Conservation (phyloP, 139 green algal species). For the Trebouxia sp. region DNA sequence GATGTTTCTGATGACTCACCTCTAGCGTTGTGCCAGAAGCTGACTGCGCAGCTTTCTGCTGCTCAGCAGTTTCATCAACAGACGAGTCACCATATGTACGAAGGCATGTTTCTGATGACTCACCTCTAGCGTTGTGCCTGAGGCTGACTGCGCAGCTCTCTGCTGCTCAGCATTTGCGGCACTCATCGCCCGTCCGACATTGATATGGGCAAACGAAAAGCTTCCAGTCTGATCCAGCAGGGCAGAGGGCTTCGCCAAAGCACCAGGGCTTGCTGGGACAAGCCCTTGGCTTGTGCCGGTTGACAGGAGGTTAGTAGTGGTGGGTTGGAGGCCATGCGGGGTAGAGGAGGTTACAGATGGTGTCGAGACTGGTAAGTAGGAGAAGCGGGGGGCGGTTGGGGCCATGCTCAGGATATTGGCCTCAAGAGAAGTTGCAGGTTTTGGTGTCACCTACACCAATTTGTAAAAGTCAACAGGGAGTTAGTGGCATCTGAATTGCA, state of each 20-base stretch:
- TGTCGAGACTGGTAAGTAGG: constrained; percentile 87
- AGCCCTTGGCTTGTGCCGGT: background rate
- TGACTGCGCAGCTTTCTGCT: background rate
- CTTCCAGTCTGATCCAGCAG: constrained; percentile 12
- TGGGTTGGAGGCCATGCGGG: background rate
- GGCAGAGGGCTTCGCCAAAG: background rate
- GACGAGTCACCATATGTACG: background rate
- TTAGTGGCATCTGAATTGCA: too few species aligned
- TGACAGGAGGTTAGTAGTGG: background rate
- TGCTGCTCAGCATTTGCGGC: constrained; percentile 12
- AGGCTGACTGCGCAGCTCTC: background rate
- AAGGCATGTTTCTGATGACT: too few species aligned
- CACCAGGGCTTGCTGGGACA: background rate
- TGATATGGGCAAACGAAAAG: constrained; percentile 22
- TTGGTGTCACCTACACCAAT: constrained; percentile 29
- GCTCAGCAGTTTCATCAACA: background rate
- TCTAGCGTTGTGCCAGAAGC: too few species aligned
- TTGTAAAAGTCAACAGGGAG: background rate
- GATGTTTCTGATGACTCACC: too few species aligned
- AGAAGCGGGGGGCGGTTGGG: constrained; percentile 71
- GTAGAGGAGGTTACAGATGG: constrained; percentile 34
- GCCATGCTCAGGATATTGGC: constrained; percentile 80
- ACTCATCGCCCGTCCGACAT: background rate
- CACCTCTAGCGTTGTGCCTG: background rate
- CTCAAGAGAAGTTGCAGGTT: constrained; percentile 41